Conservation (phyloP, 225 moss, liverwort and hornwort species). For the Marchantia polymorpha region DNA sequence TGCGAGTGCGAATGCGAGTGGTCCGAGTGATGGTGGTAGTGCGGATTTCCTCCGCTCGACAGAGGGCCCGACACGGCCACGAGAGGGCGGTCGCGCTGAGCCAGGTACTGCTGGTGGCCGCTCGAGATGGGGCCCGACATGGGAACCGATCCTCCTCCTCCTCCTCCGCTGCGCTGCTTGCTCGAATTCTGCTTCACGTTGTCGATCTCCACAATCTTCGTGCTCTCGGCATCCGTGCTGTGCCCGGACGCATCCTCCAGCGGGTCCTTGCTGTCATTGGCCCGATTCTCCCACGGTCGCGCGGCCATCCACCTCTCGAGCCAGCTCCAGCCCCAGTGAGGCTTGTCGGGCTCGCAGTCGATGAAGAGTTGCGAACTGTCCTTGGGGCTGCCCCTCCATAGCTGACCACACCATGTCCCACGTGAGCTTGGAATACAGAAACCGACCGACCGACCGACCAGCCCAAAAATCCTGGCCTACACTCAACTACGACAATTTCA, state of each 20-base stretch:
- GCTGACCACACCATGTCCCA: conserved; percentile 27
- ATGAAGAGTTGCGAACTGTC: conserved; percentile 87
- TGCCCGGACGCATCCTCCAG: conserved; percentile 75
- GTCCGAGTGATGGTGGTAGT: not conserved
- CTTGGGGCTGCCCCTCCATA: conserved; percentile 74
- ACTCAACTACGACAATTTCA: too few relatives aligned
- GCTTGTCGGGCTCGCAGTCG: conserved; percentile 96
- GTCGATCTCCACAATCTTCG: conserved; percentile 58
- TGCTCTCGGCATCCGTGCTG: conserved; percentile 59
- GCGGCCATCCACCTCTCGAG: conserved; percentile 99
- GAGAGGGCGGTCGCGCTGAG: conserved; percentile 30
- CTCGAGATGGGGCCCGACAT: conserved; percentile 29
- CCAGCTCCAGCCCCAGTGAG: conserved; percentile 99
- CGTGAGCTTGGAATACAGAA: too few relatives aligned
- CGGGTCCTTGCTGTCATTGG: conserved; percentile 76
- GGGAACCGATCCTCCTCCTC: conserved; percentile 25
- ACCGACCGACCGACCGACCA: too few relatives aligned
- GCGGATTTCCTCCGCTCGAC: not conserved
- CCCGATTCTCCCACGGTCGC: conserved; percentile 96
- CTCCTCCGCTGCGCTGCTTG: conserved; percentile 27
- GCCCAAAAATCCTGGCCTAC: too few relatives aligned
- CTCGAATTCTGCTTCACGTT: conserved; percentile 56
- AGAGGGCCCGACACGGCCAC: conserved; percentile 38
- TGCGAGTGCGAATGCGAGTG: not conserved
- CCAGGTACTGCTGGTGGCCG: not conserved